Base-by-base conservation (phyloP, 495 filamentous ascomycete genomes). In the Pseudoneurospora amorphoporcata region DNA sequence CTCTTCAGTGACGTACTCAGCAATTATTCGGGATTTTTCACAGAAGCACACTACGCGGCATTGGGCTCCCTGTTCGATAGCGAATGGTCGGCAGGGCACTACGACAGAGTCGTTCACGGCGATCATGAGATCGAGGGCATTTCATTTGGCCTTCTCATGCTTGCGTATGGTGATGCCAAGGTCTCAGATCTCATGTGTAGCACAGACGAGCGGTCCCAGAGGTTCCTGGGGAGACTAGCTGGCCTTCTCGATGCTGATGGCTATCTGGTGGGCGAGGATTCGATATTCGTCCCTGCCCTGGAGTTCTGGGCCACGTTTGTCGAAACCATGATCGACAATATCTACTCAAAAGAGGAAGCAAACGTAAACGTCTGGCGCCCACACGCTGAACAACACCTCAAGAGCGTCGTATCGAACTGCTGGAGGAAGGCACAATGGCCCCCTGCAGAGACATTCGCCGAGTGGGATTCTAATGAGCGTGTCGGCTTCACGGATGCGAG, bases 231-330 rank as follows among this genome's bases (percentile, higher is more conserved):
- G 16, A 81, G 85, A 8, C 79, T 92, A 14, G 86, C 87, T 70
- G 87, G 88, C 1, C 84, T 98, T 23, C 85, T 94, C 68, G 87
- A 86, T 38, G 88, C 88, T 8, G 87, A 91, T 43, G 93, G 94
- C 8, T 89, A 90, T 79, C 89, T 93, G 4, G 90, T 90, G 4
- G 88, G 88, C 35, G 92, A 96, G 17, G 93, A 98, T 76, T 83
- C 86, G 58, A 89, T 96, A 47, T 93, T 92, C 53, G 87, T 91
- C 3, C 87, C 88, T 4, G 89, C 90, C 3, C 83, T 97, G 38
- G 92, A 97, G 74, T 97, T 95, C 81, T 97, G 94, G 94, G 91
- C 86, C 12, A 87, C 86, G 4, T 91, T 89, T 73, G 86, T 89
- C 29, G 91, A 91, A 76, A 86, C 84, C 61, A 76, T 86, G 73